Base-by-base conservation (phyloP, 495 filamentous ascomycete genomes). In the Tuber magnatum region DNA sequence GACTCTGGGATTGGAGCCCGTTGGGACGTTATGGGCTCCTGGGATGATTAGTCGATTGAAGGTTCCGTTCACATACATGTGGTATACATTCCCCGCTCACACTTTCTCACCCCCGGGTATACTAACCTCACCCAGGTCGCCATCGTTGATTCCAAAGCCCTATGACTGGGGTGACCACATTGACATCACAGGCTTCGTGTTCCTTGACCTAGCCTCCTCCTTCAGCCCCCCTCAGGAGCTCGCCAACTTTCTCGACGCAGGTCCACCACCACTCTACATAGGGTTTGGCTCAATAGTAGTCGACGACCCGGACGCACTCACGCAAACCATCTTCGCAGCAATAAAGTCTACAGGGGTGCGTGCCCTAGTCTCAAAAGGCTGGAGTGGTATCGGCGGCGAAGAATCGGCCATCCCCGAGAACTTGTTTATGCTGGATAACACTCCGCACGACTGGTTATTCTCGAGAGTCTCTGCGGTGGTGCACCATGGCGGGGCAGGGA, bases 261-360 rank as follows among this genome's bases (percentile, higher is more conserved):
- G 89, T 0, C 75, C 81, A 38, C 86, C 84, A 44, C 89, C 89
- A 0, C 82, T 91, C 2, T 91, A 91, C 75, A 91, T 91, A 70
- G 90, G 90, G 18, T 91, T 91, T 74, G 90, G 90, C 20, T 90
- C 88, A 6, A 91, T 91, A 77, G 89, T 91, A 6, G 90, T 91
- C 6, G 90, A 91, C 65, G 87, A 91, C 77, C 86, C 90, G 0
- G 85, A 91, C 56, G 83, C 82, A 14, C 89, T 91, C 51, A 91
- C 90, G 1, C 61, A 85, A 24, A 87, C 88, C 80, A 89, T 91
- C 39, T 90, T 91, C 71, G 85, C 89, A 70, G 90, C 90, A 41
- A 86, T 91, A 68, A 82, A 86, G 76, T 81, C 84, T 65, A 85
- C 89, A 12, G 90, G 90, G 9, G 87, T 90, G 10, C 84, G 90